These are phyloP conservation scores for Castanea crenata DNA, from an alignment of 306 rosid genomes.

Conservation along the genomic window DNA sequence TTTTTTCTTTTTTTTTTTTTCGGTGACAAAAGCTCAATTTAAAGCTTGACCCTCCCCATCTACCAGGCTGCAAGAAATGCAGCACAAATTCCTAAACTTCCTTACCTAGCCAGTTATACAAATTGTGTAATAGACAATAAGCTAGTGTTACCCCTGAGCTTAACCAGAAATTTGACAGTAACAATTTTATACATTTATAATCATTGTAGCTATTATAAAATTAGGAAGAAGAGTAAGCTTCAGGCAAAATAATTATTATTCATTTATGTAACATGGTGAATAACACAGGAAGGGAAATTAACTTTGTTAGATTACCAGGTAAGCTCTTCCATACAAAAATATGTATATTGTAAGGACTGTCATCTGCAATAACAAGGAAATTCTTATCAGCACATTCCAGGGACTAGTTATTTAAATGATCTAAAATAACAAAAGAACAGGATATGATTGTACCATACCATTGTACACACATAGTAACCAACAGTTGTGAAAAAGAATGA, in stretches of 20 bases:
- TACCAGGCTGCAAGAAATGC: not conserved
- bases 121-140: not conserved
- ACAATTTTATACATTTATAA: not conserved
- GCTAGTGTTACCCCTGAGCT: not conserved
- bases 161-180: not conserved
- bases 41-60: not conserved
- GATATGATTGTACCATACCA: slow-evolving; percentile 46
- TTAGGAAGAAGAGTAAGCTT: not conserved
- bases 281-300: slow-evolving; percentile 11
- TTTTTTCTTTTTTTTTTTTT: too few relatives aligned
- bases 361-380: slow-evolving; percentile 63
- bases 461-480: slow-evolving; percentile 92
- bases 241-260: not conserved
- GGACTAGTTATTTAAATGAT: slow-evolving; percentile 1
- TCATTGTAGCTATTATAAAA: not conserved
- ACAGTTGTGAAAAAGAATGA: slow-evolving; percentile 94
- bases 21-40: not conserved
- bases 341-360: slow-evolving; percentile 88
- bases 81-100: not conserved
- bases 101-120: not conserved
- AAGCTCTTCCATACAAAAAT: slow-evolving; percentile 87
- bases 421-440: not conserved
- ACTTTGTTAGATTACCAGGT: slow-evolving; percentile 61
- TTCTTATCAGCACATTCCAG: slow-evolving; percentile 7
- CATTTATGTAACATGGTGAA: not conserved